Percentiles rank a stretch among this genome's conserved stretches.
Evolutionary conservation across 495 filamentous ascomycete genomes (phyloP).

Genomic region (Aspergillus cristatus): DNA sequence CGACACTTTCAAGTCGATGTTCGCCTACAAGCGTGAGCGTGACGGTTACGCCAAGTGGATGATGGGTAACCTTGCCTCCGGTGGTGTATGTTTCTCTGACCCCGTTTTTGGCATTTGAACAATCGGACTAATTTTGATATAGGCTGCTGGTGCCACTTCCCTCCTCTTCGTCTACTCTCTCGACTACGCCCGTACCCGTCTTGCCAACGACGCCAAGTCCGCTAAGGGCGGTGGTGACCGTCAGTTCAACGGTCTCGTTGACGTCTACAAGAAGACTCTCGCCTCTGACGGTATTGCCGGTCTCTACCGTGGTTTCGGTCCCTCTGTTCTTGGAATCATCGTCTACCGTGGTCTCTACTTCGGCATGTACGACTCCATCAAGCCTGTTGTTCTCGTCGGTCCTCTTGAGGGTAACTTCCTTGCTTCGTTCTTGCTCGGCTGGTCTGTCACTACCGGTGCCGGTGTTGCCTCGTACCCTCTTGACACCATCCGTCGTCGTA

Average conservation of each 20-base stretch:
- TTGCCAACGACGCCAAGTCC: slow-evolving; percentile 99
- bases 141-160: slow-evolving; percentile 98
- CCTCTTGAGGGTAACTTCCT: slow-evolving; percentile 95
- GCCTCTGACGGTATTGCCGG: slow-evolving; percentile 95
- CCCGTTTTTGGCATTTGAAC: no score
- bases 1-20: slow-evolving; percentile 99
- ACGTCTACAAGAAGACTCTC: slow-evolving; percentile 99
- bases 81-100: slow-evolving; percentile 82
- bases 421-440: slow-evolving; percentile 96
- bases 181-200: slow-evolving; percentile 99
- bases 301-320: slow-evolving; percentile 99
- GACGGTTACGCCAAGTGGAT: slow-evolving; percentile 99
- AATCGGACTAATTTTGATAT: neutral
- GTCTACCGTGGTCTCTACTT: slow-evolving; percentile 99
- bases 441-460: slow-evolving; percentile 98
- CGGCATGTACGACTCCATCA: slow-evolving; percentile 99
- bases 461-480: slow-evolving; percentile 99
- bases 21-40: slow-evolving; percentile 99
- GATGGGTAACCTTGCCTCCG: slow-evolving; percentile 98
- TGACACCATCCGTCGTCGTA: slow-evolving; percentile 99
- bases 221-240: slow-evolving; percentile 88
- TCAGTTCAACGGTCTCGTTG: slow-evolving; percentile 98
- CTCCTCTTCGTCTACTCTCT: slow-evolving; percentile 99
- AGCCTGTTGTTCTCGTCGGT: slow-evolving; percentile 92
- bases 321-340: slow-evolving; percentile 95